Evolutionary conservation across 306 rosid species (phyloP).

Genomic region (Lagenaria siceraria): DNA sequence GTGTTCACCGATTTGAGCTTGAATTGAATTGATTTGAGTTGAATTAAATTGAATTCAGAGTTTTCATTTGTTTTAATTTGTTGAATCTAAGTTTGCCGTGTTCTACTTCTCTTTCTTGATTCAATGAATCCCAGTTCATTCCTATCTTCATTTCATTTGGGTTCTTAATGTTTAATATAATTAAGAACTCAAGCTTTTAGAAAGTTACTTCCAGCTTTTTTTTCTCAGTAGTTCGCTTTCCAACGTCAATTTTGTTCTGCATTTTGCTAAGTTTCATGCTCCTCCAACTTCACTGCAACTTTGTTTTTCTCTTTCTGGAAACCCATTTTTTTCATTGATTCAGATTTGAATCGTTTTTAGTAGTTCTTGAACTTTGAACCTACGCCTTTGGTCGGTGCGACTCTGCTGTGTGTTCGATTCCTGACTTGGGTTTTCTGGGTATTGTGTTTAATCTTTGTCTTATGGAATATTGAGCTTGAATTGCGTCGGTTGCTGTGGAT

Average conservation of each 20-base stretch:
- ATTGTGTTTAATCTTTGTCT: not conserved
- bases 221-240: slow-evolving; percentile 8
- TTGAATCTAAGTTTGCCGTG: slow-evolving; percentile 5
- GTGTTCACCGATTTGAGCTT: not conserved
- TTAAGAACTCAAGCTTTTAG: slow-evolving; percentile 6
- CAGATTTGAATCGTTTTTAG: not conserved
- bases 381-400: not conserved
- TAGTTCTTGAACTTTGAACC: not conserved
- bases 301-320: not conserved
- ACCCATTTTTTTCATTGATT: slow-evolving; percentile 1
- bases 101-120: slow-evolving; percentile 15
- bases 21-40: not conserved
- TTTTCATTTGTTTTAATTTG: not conserved
- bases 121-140: slow-evolving; percentile 37
- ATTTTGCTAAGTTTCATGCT: slow-evolving; percentile 26
- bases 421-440: not conserved
- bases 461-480: not conserved
- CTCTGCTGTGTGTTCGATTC: not conserved
- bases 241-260: slow-evolving; percentile 26
- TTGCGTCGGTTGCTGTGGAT: not conserved
- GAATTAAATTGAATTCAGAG: not conserved
- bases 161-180: not conserved
- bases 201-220: slow-evolving; percentile 7
- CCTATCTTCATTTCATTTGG: slow-evolving; percentile 7
- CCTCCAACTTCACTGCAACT: slow-evolving; percentile 24